A percentile compares a stretch with the other conserved stretches of the same genome.
Evolutionary conservation across 768 basidiomycete genomes (phyloP).

Genomic region (Tulasnella sp.): DNA sequence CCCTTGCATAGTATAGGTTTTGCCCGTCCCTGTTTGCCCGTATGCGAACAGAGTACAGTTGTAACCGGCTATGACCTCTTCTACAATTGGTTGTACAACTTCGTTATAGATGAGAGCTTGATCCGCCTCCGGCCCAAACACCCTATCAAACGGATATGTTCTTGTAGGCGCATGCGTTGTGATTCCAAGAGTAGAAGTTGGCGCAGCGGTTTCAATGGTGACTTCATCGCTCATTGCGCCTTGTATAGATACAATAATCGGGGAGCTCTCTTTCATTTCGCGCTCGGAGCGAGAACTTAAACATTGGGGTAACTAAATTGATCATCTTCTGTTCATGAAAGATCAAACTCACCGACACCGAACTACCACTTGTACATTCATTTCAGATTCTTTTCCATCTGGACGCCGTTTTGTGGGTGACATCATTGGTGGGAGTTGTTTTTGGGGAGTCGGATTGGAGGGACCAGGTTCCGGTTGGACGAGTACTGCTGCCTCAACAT

Average conservation of each 20-base stretch:
- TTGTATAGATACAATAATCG: conserved; percentile 67
- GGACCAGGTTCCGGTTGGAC: background rate
- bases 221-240: conserved; percentile 66
- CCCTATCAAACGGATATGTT: conserved; percentile 89
- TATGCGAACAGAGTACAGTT: conserved; percentile 97
- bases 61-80: conserved; percentile 89
- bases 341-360: conserved; percentile 50
- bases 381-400: conserved; percentile 30
- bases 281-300: conserved; percentile 51
- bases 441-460: background rate
- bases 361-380: conserved; percentile 87
- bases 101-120: conserved; percentile 89
- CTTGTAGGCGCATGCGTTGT: conserved; percentile 60
- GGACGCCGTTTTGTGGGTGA: background rate
- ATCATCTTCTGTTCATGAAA: background rate
- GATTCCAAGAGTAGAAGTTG: conserved; percentile 57
- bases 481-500: background rate
- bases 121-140: conserved; percentile 94
- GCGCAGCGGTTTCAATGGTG: conserved; percentile 64
- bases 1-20: conserved; percentile 99
- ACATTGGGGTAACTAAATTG: background rate
- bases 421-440: background rate
- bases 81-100: conserved; percentile 83
- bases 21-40: conserved; percentile 96
- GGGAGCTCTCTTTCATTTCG: conserved; percentile 75